Percentiles rank a stretch among this genome's conserved stretches.
Conservation (phyloP, 192 early-diverging fungal genomes). For the Umbelopsis sp. region DNA sequence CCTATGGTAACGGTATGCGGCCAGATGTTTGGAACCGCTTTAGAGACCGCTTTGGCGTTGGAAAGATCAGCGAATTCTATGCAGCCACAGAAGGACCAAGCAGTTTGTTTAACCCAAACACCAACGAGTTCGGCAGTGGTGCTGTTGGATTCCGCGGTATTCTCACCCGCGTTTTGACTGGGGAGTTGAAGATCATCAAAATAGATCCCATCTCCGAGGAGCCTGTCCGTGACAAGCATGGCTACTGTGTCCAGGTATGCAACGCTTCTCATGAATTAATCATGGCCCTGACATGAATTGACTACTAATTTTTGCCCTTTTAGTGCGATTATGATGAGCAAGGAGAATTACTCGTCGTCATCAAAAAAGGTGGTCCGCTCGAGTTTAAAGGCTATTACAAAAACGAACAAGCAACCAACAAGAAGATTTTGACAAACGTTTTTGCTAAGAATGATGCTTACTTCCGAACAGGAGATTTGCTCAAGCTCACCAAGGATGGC, state of each 20-base stretch:
- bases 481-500: constrained; percentile 50
- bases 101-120: constrained; percentile 50
- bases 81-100: constrained; percentile 65
- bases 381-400: constrained; percentile 54
- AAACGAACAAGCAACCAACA: constrained; percentile 48
- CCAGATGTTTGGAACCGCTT: constrained; percentile 70
- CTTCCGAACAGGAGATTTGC: constrained; percentile 64
- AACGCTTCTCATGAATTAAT: neutral
- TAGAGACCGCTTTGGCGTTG: constrained; percentile 61
- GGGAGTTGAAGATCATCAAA: constrained; percentile 55
- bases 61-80: constrained; percentile 67
- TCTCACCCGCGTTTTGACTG: constrained; percentile 29
- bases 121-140: constrained; percentile 53
- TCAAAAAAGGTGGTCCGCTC: constrained; percentile 41
- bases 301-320: neutral
- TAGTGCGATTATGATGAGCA: constrained; percentile 47
- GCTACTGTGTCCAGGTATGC: constrained; percentile 51
- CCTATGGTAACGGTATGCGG: constrained; percentile 71
- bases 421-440: constrained; percentile 56
- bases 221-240: constrained; percentile 51
- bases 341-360: constrained; percentile 60
- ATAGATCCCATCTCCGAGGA: constrained; percentile 61
- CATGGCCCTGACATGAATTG: neutral
- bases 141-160: constrained; percentile 62
- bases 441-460: constrained; percentile 61